Evolutionary conservation across 805 yeast genomes (phyloP).

Genomic region (Zygoascus ofunaensis): DNA sequence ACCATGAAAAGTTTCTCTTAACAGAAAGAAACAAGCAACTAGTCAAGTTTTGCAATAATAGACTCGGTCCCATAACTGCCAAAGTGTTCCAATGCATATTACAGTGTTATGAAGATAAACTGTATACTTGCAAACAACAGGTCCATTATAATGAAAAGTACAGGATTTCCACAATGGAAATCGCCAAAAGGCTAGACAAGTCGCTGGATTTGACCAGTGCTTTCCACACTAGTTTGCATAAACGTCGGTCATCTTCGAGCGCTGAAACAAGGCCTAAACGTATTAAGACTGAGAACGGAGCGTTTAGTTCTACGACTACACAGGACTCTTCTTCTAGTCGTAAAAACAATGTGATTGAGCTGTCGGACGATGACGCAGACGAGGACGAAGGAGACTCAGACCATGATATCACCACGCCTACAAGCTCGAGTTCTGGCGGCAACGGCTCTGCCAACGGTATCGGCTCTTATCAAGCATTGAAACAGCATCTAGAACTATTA

Average conservation of each 20-base stretch:
- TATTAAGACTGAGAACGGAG: not conserved
- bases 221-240: not conserved
- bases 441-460: constrained; percentile 6
- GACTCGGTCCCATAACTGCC: constrained; percentile 63
- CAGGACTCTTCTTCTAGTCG: not conserved
- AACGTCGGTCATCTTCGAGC: not conserved
- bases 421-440: constrained; percentile 6
- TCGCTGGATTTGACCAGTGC: constrained; percentile 5
- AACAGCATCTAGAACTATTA: constrained; percentile 62
- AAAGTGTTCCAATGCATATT: constrained; percentile 54
- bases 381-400: constrained; percentile 28
- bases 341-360: not conserved
- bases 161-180: constrained; percentile 31
- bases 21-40: constrained; percentile 56
- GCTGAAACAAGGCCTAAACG: not conserved
- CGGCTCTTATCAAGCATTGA: constrained; percentile 27
- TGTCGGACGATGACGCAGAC: constrained; percentile 19
- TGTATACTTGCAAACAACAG: constrained; percentile 28
- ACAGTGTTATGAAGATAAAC: constrained; percentile 44
- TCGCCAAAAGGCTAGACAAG: constrained; percentile 18
- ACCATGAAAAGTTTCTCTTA: constrained; percentile 58
- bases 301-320: too few relatives aligned
- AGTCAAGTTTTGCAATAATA: constrained; percentile 49
- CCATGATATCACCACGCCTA: constrained; percentile 15
- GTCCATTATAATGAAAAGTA: constrained; percentile 22